These are phyloP conservation scores for Rutstroemia sydowiana DNA, from an alignment of 2,329 filamentous ascomycete genomes.

Conservation along the genomic window DNA sequence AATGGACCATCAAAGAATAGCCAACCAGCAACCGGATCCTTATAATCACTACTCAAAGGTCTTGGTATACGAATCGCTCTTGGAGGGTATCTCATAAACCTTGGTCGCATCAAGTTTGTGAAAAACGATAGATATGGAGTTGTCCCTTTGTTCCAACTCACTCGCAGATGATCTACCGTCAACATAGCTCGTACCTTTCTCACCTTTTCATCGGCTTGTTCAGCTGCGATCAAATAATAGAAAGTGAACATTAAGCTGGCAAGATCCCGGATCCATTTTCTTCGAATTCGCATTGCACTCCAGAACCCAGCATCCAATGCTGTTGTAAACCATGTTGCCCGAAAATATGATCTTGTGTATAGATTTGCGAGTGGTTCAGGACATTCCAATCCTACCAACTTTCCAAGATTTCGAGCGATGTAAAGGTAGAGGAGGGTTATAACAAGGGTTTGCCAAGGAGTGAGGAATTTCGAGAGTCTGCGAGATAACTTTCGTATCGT, in stretches of 20 bases:
- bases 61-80: constrained; percentile 77
- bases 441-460: constrained; percentile 83
- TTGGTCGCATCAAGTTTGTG: constrained; percentile 66
- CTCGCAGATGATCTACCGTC: constrained; percentile 83
- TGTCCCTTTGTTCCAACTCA: constrained; percentile 92
- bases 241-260: constrained; percentile 75
- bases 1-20: constrained; percentile 90
- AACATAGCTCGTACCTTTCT: constrained; percentile 79
- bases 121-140: constrained; percentile 76
- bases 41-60: constrained; percentile 72
- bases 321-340: constrained; percentile 93
- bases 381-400: constrained; percentile 81
- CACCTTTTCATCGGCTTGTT: constrained; percentile 94
- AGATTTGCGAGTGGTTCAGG: constrained; percentile 92
- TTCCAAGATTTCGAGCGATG: constrained; percentile 85
- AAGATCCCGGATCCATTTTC: constrained; percentile 74
- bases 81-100: constrained; percentile 73
- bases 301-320: constrained; percentile 95
- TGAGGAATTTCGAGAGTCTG: constrained; percentile 62
- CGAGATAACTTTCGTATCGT: constrained; percentile 63
- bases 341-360: constrained; percentile 87
- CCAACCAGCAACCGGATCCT: constrained; percentile 77
- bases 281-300: constrained; percentile 89
- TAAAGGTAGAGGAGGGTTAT: constrained; percentile 89
- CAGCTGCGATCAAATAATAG: constrained; percentile 89